Percentiles rank a stretch among this genome's conserved stretches.
Conservation (phyloP, 257 asterid species). For the Solanum appendiculatum region DNA sequence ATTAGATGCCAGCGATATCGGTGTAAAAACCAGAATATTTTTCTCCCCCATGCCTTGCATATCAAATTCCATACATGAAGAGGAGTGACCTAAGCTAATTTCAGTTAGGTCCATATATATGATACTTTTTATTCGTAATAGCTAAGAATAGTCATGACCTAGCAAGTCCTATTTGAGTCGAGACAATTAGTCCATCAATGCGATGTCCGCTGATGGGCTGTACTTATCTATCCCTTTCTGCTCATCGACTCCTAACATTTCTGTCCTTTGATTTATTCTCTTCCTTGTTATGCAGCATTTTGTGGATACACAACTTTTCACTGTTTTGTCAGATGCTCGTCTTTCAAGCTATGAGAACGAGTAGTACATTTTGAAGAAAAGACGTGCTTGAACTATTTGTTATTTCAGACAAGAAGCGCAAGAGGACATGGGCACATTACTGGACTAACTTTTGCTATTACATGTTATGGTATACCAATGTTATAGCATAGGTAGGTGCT, state of each 20-base stretch:
- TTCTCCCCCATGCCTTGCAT: neutral
- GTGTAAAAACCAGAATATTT: neutral
- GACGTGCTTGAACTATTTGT: neutral
- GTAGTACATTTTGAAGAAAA: neutral
- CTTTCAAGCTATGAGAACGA: constrained; percentile 49
- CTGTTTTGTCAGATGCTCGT: constrained; percentile 61
- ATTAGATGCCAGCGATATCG: neutral
- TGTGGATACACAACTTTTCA: constrained; percentile 77
- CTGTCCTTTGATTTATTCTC: neutral
- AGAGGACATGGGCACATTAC: neutral
- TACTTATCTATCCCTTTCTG: neutral
- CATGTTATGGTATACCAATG: neutral
- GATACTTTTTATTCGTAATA: neutral
- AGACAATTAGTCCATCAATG: neutral
- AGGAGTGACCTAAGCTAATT: neutral
- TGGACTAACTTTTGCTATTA: neutral
- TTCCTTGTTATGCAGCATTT: constrained; percentile 47
- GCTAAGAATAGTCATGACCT: neutral
- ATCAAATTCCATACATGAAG: neutral
- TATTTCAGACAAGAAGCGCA: neutral
- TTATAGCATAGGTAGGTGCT: neutral
- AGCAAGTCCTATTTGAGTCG: neutral
- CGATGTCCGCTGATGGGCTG: neutral
- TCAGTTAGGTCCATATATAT: neutral
- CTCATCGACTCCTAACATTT: neutral